Percentiles rank a stretch among this genome's conserved stretches.
Conservation (phyloP, 2,329 filamentous ascomycete genomes). For the Ophioceras dolichostomum region DNA sequence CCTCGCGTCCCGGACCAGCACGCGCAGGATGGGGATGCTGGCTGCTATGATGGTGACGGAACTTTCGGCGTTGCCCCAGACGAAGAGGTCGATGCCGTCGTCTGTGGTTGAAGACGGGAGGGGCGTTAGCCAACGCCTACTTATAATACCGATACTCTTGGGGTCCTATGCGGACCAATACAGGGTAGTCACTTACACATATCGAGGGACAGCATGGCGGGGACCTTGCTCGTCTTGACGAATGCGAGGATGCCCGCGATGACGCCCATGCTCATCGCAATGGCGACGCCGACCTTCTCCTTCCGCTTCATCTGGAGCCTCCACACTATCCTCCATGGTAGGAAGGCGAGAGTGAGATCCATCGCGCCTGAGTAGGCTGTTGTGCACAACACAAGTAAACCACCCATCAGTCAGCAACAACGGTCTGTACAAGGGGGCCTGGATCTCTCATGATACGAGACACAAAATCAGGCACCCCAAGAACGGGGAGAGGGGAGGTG, state of each 20-base stretch:
- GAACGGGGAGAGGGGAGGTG: too few species aligned
- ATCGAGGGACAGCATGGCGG: constrained; percentile 5
- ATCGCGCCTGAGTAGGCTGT: constrained; percentile 11
- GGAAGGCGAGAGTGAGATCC: constrained; percentile 12
- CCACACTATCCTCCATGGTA: constrained; percentile 15
- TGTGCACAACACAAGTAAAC: not conserved
- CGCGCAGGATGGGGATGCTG: constrained; percentile 17
- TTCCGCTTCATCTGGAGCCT: constrained; percentile 13
- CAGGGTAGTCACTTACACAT: constrained; percentile 3
- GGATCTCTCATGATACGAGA: too few species aligned
- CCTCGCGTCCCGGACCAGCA: constrained; percentile 1
- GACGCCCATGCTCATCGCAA: constrained; percentile 17
- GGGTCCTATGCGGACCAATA: too few species aligned
- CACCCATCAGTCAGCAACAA: too few species aligned
- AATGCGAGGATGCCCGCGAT: constrained; percentile 12
- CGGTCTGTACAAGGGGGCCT: too few species aligned
- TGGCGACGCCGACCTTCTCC: constrained; percentile 14
- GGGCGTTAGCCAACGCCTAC: not conserved
- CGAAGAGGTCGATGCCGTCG: constrained; percentile 4
- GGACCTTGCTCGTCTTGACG: constrained; percentile 11
- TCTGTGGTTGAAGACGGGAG: not conserved
- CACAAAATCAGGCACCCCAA: too few species aligned
- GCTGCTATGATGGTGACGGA: constrained; percentile 16
- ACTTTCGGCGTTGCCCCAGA: constrained; percentile 15
- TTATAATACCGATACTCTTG: too few species aligned